Evolutionary conservation across 78 protist genomes (phyloP).

Genomic region (slime mould (Dictyostelium discoideum)): DNA sequence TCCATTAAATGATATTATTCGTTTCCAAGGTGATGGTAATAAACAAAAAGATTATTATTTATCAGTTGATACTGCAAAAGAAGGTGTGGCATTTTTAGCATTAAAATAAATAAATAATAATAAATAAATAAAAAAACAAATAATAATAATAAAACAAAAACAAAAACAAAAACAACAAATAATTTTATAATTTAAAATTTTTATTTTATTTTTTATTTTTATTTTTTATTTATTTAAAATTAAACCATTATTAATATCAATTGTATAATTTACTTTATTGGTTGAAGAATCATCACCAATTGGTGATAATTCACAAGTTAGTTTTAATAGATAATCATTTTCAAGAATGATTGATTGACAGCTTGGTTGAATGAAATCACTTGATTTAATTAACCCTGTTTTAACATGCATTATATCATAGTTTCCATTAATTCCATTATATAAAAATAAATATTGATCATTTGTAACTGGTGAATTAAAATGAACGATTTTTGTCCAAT

Average conservation of each 20-base stretch:
- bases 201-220: no score
- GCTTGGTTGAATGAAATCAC: neutral
- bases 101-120: constrained; percentile 2
- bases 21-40: neutral
- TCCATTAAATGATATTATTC: constrained; percentile 43
- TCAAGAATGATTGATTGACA: neutral
- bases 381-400: neutral
- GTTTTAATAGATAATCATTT: neutral
- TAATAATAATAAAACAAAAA: neutral
- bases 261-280: neutral
- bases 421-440: neutral
- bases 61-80: constrained; percentile 36
- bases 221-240: neutral
- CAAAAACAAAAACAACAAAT: neutral
- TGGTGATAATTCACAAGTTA: neutral
- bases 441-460: neutral
- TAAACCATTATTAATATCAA: neutral
- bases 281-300: neutral
- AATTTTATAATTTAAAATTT: neutral
- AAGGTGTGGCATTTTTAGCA: constrained; percentile 43
- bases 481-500: neutral
- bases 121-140: neutral
- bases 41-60: constrained; percentile 7
- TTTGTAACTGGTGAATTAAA: neutral
- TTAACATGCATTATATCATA: neutral